Conservation (phyloP, 169 alveolate species). For the Cryptosporidium sp. region DNA sequence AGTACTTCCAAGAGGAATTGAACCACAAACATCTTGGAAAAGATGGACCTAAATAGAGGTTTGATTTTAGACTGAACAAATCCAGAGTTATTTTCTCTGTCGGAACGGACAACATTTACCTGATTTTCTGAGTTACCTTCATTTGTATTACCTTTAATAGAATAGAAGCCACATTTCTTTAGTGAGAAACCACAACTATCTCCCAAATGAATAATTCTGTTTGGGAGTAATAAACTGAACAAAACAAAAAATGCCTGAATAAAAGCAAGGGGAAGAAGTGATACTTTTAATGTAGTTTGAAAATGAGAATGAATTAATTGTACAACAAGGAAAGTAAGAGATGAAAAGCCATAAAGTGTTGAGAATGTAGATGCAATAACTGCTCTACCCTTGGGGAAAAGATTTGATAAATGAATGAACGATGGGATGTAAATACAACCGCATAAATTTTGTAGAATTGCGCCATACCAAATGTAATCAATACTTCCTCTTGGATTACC, state of each 20-base stretch:
- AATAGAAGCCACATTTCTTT: slow-evolving; percentile 34
- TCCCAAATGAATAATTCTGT: slow-evolving; percentile 26
- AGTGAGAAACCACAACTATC: slow-evolving; percentile 52
- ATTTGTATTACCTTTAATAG: not conserved
- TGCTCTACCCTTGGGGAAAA: slow-evolving; percentile 50
- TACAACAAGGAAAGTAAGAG: slow-evolving; percentile 45
- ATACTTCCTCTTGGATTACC: slow-evolving; percentile 35
- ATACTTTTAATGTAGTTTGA: not conserved
- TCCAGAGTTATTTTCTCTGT: not conserved
- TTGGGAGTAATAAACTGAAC: slow-evolving; percentile 44
- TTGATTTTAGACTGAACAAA: slow-evolving; percentile 14
- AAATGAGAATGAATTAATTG: slow-evolving; percentile 33
- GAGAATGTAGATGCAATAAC: slow-evolving; percentile 58
- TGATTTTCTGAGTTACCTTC: not conserved
- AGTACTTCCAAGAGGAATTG: slow-evolving; percentile 50
- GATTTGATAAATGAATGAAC: slow-evolving; percentile 66
- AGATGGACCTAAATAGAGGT: slow-evolving; percentile 12
- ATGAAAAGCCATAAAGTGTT: slow-evolving; percentile 69
- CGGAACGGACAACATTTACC: not conserved
- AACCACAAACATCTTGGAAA: slow-evolving; percentile 55
- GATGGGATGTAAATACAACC: slow-evolving; percentile 73
- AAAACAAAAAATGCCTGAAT: slow-evolving; percentile 41
- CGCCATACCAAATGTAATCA: slow-evolving; percentile 52
- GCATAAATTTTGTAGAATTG: slow-evolving; percentile 55
- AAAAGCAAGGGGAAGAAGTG: slow-evolving; percentile 33